Evolutionary conservation across 1,139 yeast genomes (phyloP).

Genomic region (Meyerozyma sp.): DNA sequence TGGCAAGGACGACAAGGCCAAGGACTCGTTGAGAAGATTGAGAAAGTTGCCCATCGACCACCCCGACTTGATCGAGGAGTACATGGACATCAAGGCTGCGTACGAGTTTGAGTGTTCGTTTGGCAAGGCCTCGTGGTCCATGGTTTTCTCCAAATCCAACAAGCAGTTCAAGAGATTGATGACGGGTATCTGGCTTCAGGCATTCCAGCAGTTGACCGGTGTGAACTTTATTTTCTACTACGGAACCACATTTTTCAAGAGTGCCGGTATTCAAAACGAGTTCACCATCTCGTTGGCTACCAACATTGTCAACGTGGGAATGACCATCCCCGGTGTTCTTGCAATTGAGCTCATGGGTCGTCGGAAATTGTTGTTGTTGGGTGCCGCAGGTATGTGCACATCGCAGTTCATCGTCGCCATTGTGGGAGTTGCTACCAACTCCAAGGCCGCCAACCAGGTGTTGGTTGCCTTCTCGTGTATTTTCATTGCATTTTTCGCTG

Average conservation of each 20-base stretch:
- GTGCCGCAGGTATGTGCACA: constrained; percentile 19
- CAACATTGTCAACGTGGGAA: constrained; percentile 31
- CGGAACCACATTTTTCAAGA: constrained; percentile 60
- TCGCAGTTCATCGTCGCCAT: constrained; percentile 21
- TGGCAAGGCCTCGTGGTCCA: constrained; percentile 29
- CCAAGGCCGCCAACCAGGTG: constrained; percentile 46
- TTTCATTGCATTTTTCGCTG: constrained; percentile 68
- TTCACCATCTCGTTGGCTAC: constrained; percentile 32
- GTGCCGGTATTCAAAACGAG: constrained; percentile 44
- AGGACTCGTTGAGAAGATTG: constrained; percentile 25
- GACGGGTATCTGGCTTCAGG: constrained; percentile 31
- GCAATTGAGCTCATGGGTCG: constrained; percentile 11
- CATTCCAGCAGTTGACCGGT: constrained; percentile 71
- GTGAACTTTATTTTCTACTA: constrained; percentile 67
- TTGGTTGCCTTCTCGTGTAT: constrained; percentile 65
- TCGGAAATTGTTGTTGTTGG: constrained; percentile 23
- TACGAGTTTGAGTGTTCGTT: constrained; percentile 27
- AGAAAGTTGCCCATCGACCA: constrained; percentile 34
- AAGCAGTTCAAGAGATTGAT: constrained; percentile 31
- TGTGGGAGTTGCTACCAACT: constrained; percentile 20
- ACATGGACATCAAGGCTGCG: constrained; percentile 34
- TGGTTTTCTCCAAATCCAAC: constrained; percentile 28
- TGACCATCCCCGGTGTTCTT: constrained; percentile 22
- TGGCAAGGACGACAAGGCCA: constrained; percentile 54
- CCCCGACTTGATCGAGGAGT: constrained; percentile 36